These are phyloP conservation scores for Balansia obtecta DNA, from an alignment of 2,329 filamentous ascomycete species.

Conservation along the genomic window DNA sequence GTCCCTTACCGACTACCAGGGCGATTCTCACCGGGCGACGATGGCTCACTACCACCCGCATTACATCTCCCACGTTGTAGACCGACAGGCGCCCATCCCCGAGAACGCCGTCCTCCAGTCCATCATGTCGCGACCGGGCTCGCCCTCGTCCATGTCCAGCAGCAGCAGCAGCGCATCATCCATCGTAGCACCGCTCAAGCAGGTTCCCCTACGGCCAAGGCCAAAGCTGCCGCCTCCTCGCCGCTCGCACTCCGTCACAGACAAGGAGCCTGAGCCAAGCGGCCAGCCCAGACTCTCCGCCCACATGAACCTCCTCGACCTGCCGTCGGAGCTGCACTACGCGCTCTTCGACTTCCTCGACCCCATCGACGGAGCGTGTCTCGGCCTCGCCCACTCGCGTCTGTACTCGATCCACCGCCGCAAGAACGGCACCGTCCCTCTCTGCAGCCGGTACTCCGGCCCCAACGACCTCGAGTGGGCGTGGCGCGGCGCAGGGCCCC, in stretches of 20 bases:
- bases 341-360: conserved; percentile 50
- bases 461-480: conserved; percentile 54
- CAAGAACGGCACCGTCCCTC: conserved; percentile 42
- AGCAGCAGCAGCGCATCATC: conserved; percentile 3
- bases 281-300: conserved; percentile 34
- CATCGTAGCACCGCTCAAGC: conserved; percentile 9
- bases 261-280: conserved; percentile 43
- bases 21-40: conserved; percentile 14
- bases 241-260: conserved; percentile 48
- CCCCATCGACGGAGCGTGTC: conserved; percentile 50
- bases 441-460: conserved; percentile 43
- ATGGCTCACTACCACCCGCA: conserved; percentile 2
- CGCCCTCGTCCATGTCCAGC: conserved; percentile 2
- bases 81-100: conserved; percentile 21
- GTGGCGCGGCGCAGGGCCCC: conserved; percentile 42
- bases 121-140: conserved; percentile 3
- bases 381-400: conserved; percentile 44
- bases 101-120: conserved; percentile 17
- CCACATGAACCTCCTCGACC: conserved; percentile 34
- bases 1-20: conserved; percentile 33
- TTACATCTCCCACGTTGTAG: conserved; percentile 12
- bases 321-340: conserved; percentile 48
- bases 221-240: conserved; percentile 34
- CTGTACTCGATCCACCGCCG: conserved; percentile 47
- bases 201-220: conserved; percentile 13